Conservation (phyloP, 179 eudicot species). For the Pouteria campechiana region DNA sequence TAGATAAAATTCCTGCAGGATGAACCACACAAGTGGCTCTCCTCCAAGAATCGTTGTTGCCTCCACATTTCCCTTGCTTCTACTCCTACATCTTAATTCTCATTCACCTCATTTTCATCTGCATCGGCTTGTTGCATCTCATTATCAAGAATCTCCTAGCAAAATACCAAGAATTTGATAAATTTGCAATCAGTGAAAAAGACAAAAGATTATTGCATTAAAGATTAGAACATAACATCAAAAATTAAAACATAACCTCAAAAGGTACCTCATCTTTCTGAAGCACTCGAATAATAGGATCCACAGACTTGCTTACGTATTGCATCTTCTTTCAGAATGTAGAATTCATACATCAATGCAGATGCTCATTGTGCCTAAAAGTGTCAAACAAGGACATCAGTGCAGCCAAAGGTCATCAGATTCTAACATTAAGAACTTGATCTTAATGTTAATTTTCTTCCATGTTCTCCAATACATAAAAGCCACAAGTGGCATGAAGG, state of each 20-base stretch:
- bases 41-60: conserved; percentile 48
- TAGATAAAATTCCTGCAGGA: conserved; percentile 37
- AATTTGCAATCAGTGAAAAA: background rate
- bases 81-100: conserved; percentile 39
- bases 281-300: conserved; percentile 65
- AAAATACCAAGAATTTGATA: background rate
- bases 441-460: too few relatives aligned
- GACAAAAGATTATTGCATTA: background rate
- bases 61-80: conserved; percentile 32
- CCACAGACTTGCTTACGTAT: conserved; percentile 58
- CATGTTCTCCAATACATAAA: too few relatives aligned
- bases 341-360: too few relatives aligned
- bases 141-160: conserved; percentile 49
- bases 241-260: background rate
- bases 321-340: conserved; percentile 92
- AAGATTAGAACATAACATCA: background rate
- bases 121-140: conserved; percentile 46
- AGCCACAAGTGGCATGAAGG: too few relatives aligned
- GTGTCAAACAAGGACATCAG: too few relatives aligned
- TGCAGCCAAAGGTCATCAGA: too few relatives aligned
- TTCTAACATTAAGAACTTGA: too few relatives aligned
- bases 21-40: conserved; percentile 51
- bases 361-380: too few relatives aligned
- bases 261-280: conserved; percentile 68
- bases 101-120: conserved; percentile 47